Conservation (phyloP, 2,329 filamentous ascomycete species). For the Fusarium phyllophilum region DNA sequence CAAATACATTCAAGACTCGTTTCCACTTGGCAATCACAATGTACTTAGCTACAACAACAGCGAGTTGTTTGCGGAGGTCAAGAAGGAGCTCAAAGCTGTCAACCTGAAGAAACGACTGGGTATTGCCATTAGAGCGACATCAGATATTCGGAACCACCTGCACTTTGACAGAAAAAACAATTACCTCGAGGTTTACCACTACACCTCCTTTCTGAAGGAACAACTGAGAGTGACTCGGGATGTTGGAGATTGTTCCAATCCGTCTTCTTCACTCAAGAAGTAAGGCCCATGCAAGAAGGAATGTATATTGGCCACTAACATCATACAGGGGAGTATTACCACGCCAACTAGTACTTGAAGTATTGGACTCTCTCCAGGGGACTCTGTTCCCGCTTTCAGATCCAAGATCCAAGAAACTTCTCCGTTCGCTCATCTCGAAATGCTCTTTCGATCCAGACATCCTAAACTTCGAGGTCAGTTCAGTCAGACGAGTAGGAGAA, state of each 20-base stretch:
- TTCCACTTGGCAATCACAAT: background rate
- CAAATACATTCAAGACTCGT: background rate
- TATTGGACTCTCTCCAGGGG: background rate
- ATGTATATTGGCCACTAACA: background rate
- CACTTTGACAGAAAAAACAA: background rate
- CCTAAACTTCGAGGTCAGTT: background rate
- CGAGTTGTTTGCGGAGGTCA: background rate
- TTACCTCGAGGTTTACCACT: background rate
- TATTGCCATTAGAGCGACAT: background rate
- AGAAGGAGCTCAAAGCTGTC: background rate
- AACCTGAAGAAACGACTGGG: background rate
- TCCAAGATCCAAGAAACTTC: background rate
- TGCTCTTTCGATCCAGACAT: background rate
- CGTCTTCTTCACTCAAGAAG: background rate
- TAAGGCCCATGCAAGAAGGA: fast-evolving
- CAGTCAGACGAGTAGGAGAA: background rate
- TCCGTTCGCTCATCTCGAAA: background rate
- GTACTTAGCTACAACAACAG: background rate
- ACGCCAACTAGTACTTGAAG: background rate
- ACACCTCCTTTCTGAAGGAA: background rate
- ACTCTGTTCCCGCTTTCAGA: background rate
- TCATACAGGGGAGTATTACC: background rate
- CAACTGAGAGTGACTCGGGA: background rate
- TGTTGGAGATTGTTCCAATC: fast-evolving
- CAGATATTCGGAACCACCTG: background rate